Percentiles rank a stretch among this genome's conserved stretches.
Conservation (phyloP, 495 filamentous ascomycete genomes). For the Xanthoparmelia taractica region DNA sequence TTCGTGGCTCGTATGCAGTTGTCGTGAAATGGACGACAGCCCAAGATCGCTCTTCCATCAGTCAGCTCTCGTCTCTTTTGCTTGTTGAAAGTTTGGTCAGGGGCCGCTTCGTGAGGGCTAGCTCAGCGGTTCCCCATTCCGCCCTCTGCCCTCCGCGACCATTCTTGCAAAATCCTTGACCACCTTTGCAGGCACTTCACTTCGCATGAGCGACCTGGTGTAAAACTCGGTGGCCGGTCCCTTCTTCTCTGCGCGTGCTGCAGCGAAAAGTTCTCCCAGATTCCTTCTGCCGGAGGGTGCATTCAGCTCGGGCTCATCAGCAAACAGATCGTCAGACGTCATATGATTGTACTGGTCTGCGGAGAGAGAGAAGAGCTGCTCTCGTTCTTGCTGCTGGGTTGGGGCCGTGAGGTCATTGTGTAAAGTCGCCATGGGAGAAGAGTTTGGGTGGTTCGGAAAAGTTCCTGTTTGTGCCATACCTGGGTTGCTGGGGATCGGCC, state of each 20-base stretch:
- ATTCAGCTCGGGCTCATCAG: slow-evolving; percentile 37
- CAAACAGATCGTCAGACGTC: slow-evolving; percentile 48
- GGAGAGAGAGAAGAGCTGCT: slow-evolving; percentile 80
- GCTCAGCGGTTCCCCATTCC: slow-evolving; percentile 19
- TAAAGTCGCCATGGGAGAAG: slow-evolving; percentile 65
- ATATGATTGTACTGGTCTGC: slow-evolving; percentile 84
- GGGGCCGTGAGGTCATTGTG: slow-evolving; percentile 66
- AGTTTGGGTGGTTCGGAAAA: slow-evolving; percentile 35
- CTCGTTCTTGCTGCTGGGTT: slow-evolving; percentile 77
- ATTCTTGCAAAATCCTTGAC: slow-evolving; percentile 87
- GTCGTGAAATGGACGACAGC: not conserved
- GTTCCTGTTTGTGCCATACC: slow-evolving; percentile 34
- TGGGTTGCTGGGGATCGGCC: slow-evolving; percentile 14
- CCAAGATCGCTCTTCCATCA: not conserved
- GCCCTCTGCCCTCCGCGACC: slow-evolving; percentile 48
- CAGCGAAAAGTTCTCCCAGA: slow-evolving; percentile 75
- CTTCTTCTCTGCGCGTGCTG: slow-evolving; percentile 61
- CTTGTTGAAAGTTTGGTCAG: not conserved
- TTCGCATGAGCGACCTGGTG: slow-evolving; percentile 88
- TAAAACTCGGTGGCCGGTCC: slow-evolving; percentile 77
- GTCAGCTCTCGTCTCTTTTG: not conserved
- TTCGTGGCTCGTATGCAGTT: not conserved
- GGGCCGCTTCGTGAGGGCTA: slow-evolving; percentile 2
- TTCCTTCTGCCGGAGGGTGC: slow-evolving; percentile 52
- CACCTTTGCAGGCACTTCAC: slow-evolving; percentile 83